Percentiles rank a stretch among this genome's conserved stretches.
Evolutionary conservation across 2,329 filamentous ascomycete species (phyloP).

Genomic region (Achaetomium macrosporum): DNA sequence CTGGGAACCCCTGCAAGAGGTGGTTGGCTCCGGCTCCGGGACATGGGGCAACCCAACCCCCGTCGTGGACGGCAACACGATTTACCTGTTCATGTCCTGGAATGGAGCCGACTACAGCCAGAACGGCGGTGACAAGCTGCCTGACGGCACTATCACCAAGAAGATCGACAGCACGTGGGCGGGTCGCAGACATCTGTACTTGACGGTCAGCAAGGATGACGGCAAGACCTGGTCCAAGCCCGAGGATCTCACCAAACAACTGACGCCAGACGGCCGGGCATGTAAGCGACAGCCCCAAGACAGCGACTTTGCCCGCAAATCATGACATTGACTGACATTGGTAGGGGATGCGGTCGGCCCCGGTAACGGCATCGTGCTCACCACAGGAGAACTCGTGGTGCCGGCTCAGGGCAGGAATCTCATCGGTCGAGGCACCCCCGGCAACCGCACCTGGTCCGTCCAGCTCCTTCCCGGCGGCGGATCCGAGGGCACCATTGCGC

Average conservation of each 20-base stretch:
- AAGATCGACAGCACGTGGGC: slow-evolving; percentile 21
- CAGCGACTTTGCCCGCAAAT: too few species aligned
- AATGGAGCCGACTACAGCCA: slow-evolving; percentile 27
- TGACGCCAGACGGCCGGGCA: slow-evolving; percentile 18
- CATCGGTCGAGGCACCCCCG: slow-evolving; percentile 20
- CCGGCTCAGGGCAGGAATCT: slow-evolving; percentile 24
- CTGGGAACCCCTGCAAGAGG: slow-evolving; percentile 26
- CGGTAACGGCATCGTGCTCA: slow-evolving; percentile 22
- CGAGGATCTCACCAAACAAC: slow-evolving; percentile 21
- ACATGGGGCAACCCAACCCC: slow-evolving; percentile 30
- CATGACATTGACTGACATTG: too few species aligned
- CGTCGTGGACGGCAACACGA: slow-evolving; percentile 28
- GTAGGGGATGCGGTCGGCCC: slow-evolving; percentile 22
- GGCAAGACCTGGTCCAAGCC: slow-evolving; percentile 24
- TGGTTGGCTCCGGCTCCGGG: slow-evolving; percentile 22
- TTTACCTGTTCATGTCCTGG: slow-evolving; percentile 30
- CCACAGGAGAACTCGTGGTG: slow-evolving; percentile 21
- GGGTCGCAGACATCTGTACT: slow-evolving; percentile 24
- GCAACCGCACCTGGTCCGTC: slow-evolving; percentile 22
- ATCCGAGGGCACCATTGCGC: slow-evolving; percentile 19
- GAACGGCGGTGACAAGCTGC: slow-evolving; percentile 21
- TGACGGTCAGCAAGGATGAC: slow-evolving; percentile 25
- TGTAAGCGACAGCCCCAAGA: not conserved
- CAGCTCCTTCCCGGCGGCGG: slow-evolving; percentile 14
- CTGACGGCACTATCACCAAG: slow-evolving; percentile 21